Evolutionary conservation across 2,329 filamentous ascomycete genomes (phyloP), one percentile per base, ranked within the genome.

Genomic region (Celoporthe dispersa): DNA sequence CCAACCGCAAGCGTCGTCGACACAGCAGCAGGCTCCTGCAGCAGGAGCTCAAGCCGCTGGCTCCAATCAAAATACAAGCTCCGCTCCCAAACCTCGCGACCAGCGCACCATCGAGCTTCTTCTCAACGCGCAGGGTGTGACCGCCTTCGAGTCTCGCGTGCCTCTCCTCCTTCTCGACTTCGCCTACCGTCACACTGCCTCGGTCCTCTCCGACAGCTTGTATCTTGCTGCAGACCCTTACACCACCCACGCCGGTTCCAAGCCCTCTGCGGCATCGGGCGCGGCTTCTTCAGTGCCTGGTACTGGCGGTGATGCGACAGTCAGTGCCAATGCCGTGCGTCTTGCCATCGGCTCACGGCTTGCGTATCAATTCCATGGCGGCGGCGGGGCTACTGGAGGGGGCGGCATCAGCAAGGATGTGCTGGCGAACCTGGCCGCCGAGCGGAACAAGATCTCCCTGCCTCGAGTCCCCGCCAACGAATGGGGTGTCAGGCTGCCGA

Each of bases 101-200:
- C 88, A 91, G 22, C 90, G 92, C 76, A 89, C 94, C 19, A 88
- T 96, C 75, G 92, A 95, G 81, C 88, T 94, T 25, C 87, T 96
- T 66, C 89, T 96, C 64, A 91, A 90, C 28, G 91, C 91, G 9
- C 91, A 94, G 76, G 92, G 92, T 77, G 92, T 95, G 12, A 90
- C 91, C 5, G 86, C 90, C 55, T 96, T 94, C 84, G 92, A 95
- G 79, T 88, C 92, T 79, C 92, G 93, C 76, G 92, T 96, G 1
- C 93, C 93, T 0, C 87, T 95, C 0, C 89, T 94, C 70, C 89
- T 96, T 64, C 90, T 96, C 78, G 93, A 96, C 82, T 95, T 95
- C 78, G 92, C 93, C 64, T 96, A 96, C 85, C 90, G 93, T 51
- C 92, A 94, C 84, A 93, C 91, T 12, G 89, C 89, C 1, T 86